phyloP scores from a whole-genome alignment of 345 rosid genomes.

The Viola odorata region DNA sequence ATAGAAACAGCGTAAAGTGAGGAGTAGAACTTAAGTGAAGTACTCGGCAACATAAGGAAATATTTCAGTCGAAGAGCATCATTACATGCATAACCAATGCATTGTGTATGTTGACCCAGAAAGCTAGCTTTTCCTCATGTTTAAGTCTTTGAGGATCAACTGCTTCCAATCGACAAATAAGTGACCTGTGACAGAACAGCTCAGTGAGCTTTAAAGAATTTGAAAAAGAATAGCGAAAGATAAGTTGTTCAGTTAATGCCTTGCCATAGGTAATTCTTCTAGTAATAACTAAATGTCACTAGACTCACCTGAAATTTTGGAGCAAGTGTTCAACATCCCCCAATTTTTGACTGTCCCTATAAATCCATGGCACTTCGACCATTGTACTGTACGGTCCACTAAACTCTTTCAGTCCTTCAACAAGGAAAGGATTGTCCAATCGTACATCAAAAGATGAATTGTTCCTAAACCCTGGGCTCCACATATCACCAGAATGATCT shows the following conservation, averaged over 20 bases:
- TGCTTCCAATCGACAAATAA: conserved; percentile 68
- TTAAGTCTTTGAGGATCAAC: conserved; percentile 67
- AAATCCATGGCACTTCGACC: conserved; percentile 83
- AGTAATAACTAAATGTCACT: neutral
- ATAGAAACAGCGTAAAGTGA: conserved; percentile 2
- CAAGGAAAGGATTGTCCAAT: conserved; percentile 78
- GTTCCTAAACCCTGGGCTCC: conserved; percentile 82
- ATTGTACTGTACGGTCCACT: conserved; percentile 88
- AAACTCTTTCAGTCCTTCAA: conserved; percentile 83
- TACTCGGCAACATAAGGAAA: neutral
- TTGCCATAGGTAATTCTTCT: neutral
- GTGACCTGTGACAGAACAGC: conserved; percentile 46
- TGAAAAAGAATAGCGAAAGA: neutral
- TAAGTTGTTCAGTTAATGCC: neutral
- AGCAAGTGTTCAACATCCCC: conserved; percentile 73
- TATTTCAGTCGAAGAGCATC: conserved; percentile 10
- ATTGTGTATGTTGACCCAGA: conserved; percentile 96
- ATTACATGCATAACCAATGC: conserved; percentile 95
- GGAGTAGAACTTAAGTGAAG: conserved; percentile 8
- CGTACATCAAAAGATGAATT: conserved; percentile 65
- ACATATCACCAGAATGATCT: conserved; percentile 53
- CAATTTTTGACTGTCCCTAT: conserved; percentile 68
- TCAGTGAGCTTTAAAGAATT: conserved; percentile 5
- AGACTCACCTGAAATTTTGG: conserved; percentile 73
- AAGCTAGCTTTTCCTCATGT: conserved; percentile 89